A percentile compares a stretch with the other conserved stretches of the same genome.
Conservation (phyloP, 73 alveolate genomes). For the Paramecium tetraurelia region DNA sequence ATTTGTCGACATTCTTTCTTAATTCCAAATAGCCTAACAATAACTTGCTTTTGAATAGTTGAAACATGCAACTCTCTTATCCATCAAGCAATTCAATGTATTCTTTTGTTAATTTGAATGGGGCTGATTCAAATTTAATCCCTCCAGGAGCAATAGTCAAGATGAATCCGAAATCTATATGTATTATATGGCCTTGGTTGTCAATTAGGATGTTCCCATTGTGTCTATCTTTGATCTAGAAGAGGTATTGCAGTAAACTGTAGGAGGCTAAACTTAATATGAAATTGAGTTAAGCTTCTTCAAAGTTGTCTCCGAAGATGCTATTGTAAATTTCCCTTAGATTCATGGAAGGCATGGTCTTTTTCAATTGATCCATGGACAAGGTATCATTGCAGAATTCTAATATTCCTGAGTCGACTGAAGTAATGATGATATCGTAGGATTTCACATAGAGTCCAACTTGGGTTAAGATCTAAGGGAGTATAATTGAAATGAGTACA, state of each 20-base stretch:
- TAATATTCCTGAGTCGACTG: slow-evolving; percentile 83
- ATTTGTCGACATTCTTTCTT: background rate
- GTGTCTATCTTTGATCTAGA: slow-evolving; percentile 97
- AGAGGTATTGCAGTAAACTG: slow-evolving; percentile 83
- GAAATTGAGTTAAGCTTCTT: slow-evolving; percentile 49
- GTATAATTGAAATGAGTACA: slow-evolving; percentile 63
- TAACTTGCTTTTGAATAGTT: background rate
- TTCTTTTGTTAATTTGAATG: slow-evolving; percentile 92
- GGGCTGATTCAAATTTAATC: slow-evolving; percentile 92
- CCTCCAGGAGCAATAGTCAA: slow-evolving; percentile 96
- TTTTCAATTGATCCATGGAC: slow-evolving; percentile 80
- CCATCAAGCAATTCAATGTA: slow-evolving; percentile 48
- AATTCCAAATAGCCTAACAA: slow-evolving; percentile 13
- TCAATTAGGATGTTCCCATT: slow-evolving; percentile 97
- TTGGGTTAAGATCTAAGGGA: slow-evolving; percentile 64
- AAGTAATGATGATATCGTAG: slow-evolving; percentile 84
- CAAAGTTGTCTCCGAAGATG: slow-evolving; percentile 68
- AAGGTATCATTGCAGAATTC: slow-evolving; percentile 81
- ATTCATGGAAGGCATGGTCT: slow-evolving; percentile 66
- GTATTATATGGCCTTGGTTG: slow-evolving; percentile 96
- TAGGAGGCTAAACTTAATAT: slow-evolving; percentile 37
- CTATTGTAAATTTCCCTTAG: slow-evolving; percentile 70
- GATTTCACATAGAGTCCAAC: slow-evolving; percentile 69
- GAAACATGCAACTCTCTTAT: slow-evolving; percentile 23
- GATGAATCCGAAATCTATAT: slow-evolving; percentile 98